phyloP scores from a whole-genome alignment of 352 stramenopile genomes.

The Phytopythium helicoides region DNA sequence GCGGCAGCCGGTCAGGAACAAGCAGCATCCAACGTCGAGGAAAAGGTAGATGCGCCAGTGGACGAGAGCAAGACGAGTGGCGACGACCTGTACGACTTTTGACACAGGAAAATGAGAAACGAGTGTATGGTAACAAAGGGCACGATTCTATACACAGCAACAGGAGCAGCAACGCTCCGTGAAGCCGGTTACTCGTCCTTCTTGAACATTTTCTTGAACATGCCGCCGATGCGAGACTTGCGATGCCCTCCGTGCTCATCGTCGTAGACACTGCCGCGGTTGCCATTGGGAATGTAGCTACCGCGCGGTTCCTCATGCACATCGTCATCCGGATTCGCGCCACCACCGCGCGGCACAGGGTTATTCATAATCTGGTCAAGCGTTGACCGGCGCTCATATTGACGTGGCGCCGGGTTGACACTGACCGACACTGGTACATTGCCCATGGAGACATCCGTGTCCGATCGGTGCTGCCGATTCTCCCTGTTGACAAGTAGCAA shows the following conservation, averaged over 20 bases:
- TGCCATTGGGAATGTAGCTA: constrained; percentile 18
- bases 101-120: background rate
- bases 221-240: constrained; percentile 79
- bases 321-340: background rate
- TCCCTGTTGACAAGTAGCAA: constrained; percentile 12
- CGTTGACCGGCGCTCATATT: constrained; percentile 36
- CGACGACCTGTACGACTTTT: constrained; percentile 12
- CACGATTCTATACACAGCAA: constrained; percentile 6
- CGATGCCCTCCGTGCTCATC: constrained; percentile 54
- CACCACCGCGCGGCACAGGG: constrained; percentile 17
- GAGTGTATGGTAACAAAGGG: background rate
- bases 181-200: constrained; percentile 47
- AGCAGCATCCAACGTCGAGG: constrained; percentile 2
- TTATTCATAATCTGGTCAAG: constrained; percentile 58
- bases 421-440: constrained; percentile 61
- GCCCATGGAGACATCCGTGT: constrained; percentile 59
- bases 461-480: constrained; percentile 44
- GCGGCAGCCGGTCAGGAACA: constrained; percentile 3
- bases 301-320: constrained; percentile 14
- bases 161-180: no score
- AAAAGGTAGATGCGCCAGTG: constrained; percentile 5
- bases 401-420: constrained; percentile 19
- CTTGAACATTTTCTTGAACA: constrained; percentile 92
- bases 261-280: constrained; percentile 56
- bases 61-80: constrained; percentile 5